Conservation (phyloP, 2,329 filamentous ascomycete genomes). For the Botrytis paeoniae region DNA sequence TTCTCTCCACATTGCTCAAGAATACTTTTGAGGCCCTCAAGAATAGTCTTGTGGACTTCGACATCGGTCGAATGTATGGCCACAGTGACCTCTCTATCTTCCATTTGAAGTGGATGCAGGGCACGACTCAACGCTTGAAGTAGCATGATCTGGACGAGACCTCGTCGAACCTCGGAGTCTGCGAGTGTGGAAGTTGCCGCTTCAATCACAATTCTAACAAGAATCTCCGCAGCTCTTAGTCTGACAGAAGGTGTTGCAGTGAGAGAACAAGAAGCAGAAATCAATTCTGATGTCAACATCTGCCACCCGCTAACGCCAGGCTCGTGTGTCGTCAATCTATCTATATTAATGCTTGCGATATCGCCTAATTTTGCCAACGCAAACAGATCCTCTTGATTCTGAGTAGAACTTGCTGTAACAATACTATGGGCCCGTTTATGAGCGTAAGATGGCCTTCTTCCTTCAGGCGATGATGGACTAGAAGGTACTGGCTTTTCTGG, state of each 20-base stretch:
- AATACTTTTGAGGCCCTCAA: constrained; percentile 77
- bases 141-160: constrained; percentile 68
- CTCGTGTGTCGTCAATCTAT: constrained; percentile 66
- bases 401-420: constrained; percentile 46
- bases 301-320: constrained; percentile 74
- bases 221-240: constrained; percentile 60
- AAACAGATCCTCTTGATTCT: constrained; percentile 62
- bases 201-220: constrained; percentile 57
- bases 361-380: constrained; percentile 73
- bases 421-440: constrained; percentile 45
- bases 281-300: constrained; percentile 57
- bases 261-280: constrained; percentile 48
- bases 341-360: constrained; percentile 69
- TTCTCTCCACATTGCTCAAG: constrained; percentile 87
- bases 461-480: constrained; percentile 27
- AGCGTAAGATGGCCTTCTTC: constrained; percentile 31
- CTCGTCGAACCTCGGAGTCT: constrained; percentile 50
- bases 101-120: constrained; percentile 55
- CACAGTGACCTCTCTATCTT: constrained; percentile 52
- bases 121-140: constrained; percentile 64
- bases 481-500: constrained; percentile 32
- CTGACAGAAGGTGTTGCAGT: constrained; percentile 52
- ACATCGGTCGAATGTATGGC: constrained; percentile 63
- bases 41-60: constrained; percentile 74
- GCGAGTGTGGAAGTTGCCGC: constrained; percentile 54